Evolutionary conservation across 73 alveolate genomes (phyloP), one percentile per base, ranked within the genome.

Genomic region (Paramecium bursaria): DNA sequence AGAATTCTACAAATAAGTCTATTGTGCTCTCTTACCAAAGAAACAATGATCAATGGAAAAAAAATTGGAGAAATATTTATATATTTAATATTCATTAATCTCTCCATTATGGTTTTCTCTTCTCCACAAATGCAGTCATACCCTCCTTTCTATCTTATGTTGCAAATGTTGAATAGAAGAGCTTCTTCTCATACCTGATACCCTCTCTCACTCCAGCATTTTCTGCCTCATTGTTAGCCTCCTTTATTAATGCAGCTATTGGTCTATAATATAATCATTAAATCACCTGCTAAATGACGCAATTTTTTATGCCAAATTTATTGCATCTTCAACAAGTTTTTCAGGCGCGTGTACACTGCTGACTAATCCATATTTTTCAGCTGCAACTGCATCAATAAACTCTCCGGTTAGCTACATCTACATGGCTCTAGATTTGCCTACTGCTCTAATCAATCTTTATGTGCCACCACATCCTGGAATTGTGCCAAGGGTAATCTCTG

Each of bases 381-480:
- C 99, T 74, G 96, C 98, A 39, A 93, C 85, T 11, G 99, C 98
- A 55, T 86, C 90, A 91, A 97, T 86, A 80, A 91, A 91, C 50
- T 93, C 98, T 52, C 99, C 99, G 49, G 99, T 95, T 52, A 93
- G 87, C 57, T 91, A 85, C 88, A 97, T 51, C 86, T 97, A 98
- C 98, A 95, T 97, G 0, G 99, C 99, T 90, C 97, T 94, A 0
- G 98, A 95, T 79, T 94, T 93, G 6, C 99, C 99, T 47, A 97
- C 93, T 50, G 94, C 93, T 90, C 98, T 91, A n/a, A 97, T 91
- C 54, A 97, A 91, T 90, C 99, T 97, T 87, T 97, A 94, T 27
- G 99, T 90, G 7, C 99, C 99, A 46, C 99, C 99, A 87, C 94
- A 91, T 21, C 98, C 99, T 77, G 99, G 99, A 50, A 95, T 97